A percentile compares a stretch with the other conserved stretches of the same genome.
Conservation (phyloP, 2,329 filamentous ascomycete species). For the Fusarium globosum region DNA sequence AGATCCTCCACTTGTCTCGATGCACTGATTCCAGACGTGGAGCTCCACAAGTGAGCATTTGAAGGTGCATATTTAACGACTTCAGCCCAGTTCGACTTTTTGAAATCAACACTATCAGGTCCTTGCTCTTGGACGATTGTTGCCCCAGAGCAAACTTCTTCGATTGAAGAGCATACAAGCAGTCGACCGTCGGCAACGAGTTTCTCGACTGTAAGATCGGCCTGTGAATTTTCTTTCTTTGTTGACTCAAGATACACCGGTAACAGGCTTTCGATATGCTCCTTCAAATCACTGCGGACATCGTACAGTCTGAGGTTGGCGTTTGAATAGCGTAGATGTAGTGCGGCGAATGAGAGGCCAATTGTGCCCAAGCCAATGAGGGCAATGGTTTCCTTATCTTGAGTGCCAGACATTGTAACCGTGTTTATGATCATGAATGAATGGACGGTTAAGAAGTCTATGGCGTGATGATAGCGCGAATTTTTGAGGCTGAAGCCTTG, state of each 20-base stretch:
- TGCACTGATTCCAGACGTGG: slow-evolving; percentile 29
- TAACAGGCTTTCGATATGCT: slow-evolving; percentile 23
- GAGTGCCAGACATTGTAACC: fast-evolving
- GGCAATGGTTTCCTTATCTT: slow-evolving; percentile 20
- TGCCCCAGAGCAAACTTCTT: slow-evolving; percentile 17
- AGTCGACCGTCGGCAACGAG: slow-evolving; percentile 10
- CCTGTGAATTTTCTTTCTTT: background rate
- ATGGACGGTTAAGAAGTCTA: too few species aligned
- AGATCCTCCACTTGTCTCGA: slow-evolving; percentile 30
- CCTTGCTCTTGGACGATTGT: slow-evolving; percentile 38
- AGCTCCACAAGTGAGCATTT: slow-evolving; percentile 29
- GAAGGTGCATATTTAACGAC: background rate
- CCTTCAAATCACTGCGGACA: slow-evolving; percentile 24
- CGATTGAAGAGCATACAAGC: slow-evolving; percentile 15
- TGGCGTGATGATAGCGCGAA: background rate
- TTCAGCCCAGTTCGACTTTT: slow-evolving; percentile 26
- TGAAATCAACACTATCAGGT: slow-evolving; percentile 33
- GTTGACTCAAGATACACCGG: slow-evolving; percentile 21
- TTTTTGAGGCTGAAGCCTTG: background rate
- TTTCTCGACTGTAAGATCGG: fast-evolving
- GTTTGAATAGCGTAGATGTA: slow-evolving; percentile 30
- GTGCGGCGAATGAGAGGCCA: slow-evolving; percentile 26
- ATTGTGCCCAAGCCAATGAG: slow-evolving; percentile 34
- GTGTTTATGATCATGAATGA: background rate
- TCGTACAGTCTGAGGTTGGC: slow-evolving; percentile 25